Conservation (phyloP, 2,329 filamentous ascomycete genomes). For the Fusarium brevicatenulatum region DNA sequence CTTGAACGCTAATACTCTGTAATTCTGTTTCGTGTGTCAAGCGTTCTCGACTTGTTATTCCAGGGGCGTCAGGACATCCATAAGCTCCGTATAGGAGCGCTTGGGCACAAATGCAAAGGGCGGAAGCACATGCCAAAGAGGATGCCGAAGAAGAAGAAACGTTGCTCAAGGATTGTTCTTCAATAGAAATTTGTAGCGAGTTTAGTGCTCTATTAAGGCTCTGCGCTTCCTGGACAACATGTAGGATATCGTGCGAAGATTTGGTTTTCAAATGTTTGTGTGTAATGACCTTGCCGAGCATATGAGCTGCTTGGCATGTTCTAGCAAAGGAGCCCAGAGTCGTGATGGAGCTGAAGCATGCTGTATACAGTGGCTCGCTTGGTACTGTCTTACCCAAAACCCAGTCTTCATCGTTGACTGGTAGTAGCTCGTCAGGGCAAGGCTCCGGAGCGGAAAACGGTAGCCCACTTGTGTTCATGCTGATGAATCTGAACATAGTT, state of each 20-base stretch:
- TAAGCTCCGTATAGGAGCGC: slow-evolving; percentile 1
- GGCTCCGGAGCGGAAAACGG: slow-evolving; percentile 8
- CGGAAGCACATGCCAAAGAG: not conserved
- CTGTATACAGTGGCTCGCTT: slow-evolving; percentile 8
- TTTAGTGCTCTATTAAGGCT: not conserved
- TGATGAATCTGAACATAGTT: not conserved
- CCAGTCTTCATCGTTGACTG: slow-evolving; percentile 11
- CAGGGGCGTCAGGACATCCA: slow-evolving; percentile 1
- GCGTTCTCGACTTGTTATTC: not conserved
- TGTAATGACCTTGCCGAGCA: slow-evolving; percentile 4
- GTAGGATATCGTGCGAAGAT: not conserved
- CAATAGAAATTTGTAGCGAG: not conserved
- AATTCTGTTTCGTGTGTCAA: slow-evolving; percentile 8
- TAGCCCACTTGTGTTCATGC: not conserved
- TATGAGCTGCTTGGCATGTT: slow-evolving; percentile 6
- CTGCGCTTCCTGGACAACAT: not conserved
- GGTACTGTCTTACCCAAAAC: not conserved
- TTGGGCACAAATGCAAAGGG: slow-evolving; percentile 5
- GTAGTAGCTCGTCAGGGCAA: not conserved
- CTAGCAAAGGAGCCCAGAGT: slow-evolving; percentile 5
- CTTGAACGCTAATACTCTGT: not conserved
- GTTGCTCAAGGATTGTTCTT: not conserved
- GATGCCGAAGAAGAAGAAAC: not conserved
- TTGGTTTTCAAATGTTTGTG: not conserved
- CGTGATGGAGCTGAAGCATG: not conserved